Evolutionary conservation across 768 basidiomycete genomes (phyloP).

Genomic region (Mycena floridula): DNA sequence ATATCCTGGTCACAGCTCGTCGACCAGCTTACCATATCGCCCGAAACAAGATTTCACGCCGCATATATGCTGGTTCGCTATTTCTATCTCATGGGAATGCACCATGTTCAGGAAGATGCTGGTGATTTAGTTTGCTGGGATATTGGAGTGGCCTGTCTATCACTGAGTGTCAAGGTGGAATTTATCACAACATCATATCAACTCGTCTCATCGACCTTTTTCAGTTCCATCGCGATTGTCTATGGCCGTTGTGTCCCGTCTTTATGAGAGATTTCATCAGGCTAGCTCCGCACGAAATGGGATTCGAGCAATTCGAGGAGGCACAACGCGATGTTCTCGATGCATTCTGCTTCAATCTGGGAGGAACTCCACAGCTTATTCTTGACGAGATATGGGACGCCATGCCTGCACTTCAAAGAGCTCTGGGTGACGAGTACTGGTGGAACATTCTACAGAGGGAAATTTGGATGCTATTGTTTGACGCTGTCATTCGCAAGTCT

Average conservation of each 20-base stretch:
- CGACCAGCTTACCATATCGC: constrained; percentile 48
- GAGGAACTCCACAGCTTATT: constrained; percentile 47
- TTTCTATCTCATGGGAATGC: constrained; percentile 31
- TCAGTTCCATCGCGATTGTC: constrained; percentile 60
- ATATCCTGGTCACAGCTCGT: constrained; percentile 27
- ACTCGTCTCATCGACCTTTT: background rate
- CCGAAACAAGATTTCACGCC: constrained; percentile 62
- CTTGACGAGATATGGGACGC: constrained; percentile 56
- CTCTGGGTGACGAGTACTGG: constrained; percentile 32
- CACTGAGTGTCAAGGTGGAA: constrained; percentile 54
- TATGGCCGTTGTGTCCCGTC: constrained; percentile 49
- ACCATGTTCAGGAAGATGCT: constrained; percentile 14
- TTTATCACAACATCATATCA: background rate
- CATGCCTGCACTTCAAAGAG: constrained; percentile 41
- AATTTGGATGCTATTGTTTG: constrained; percentile 35
- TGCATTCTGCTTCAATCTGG: constrained; percentile 41
- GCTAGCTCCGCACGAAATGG: constrained; percentile 41
- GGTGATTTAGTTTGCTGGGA: constrained; percentile 45
- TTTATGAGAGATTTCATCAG: constrained; percentile 42
- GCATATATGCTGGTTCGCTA: constrained; percentile 55
- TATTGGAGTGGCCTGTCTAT: constrained; percentile 50
- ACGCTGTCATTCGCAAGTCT: background rate
- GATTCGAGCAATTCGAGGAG: constrained; percentile 48
- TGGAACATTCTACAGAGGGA: constrained; percentile 41
- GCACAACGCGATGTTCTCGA: constrained; percentile 52